Evolutionary conservation across 139 green algal species (phyloP), one percentile per base, ranked within the genome.

Genomic region (Chlamydomonas asymmetrica): DNA sequence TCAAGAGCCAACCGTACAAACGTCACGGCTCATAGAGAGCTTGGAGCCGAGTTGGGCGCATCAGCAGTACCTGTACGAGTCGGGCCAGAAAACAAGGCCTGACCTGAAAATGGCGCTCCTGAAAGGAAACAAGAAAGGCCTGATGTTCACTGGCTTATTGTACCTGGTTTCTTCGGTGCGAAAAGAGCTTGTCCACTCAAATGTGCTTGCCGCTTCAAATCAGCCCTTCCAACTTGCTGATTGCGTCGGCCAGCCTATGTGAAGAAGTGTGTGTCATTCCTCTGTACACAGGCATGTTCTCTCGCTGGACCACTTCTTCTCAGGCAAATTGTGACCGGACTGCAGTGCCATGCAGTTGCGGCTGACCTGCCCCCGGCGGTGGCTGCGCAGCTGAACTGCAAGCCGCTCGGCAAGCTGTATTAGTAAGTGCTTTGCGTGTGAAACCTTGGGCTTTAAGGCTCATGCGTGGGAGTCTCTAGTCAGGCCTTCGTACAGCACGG

Each of bases 281-380:
- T n/a, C n/a, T n/a, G 76, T 22, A 62, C 13, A 73, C 80, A 88
- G 59, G 87, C 76, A 7, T 81, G 65, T 43, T 81, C 80, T 5
- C 54, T 91, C 20, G 87, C 86, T 16, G 87, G 87, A 16, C 87
- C 87, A 13, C 67, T 89, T 43, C 82, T 91, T 66, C 74, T 91
- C 49, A 67, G 82, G 27, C 57, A 63, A n/a, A 89, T 89, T 63
- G 79, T 85, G 27, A 60, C 25, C 0, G 78, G 78, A 3, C 74
- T 87, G 60, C 61, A 75, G 59, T 84, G 78, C 62, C 43, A 62
- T 29, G 29, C 66, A 45, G 22, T n/a, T n/a, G n/a, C n/a, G n/a
- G n/a, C n/a, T n/a, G n/a, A n/a, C n/a, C n/a, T 31, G 27, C 39
- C 57, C 43, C 41, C 60, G 35, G 37, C 56, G n/a, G n/a, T n/a